Evolutionary conservation across 805 yeast species (phyloP), one percentile per base, ranked within the genome.

Genomic region (Komagataella kurtzmanii): DNA sequence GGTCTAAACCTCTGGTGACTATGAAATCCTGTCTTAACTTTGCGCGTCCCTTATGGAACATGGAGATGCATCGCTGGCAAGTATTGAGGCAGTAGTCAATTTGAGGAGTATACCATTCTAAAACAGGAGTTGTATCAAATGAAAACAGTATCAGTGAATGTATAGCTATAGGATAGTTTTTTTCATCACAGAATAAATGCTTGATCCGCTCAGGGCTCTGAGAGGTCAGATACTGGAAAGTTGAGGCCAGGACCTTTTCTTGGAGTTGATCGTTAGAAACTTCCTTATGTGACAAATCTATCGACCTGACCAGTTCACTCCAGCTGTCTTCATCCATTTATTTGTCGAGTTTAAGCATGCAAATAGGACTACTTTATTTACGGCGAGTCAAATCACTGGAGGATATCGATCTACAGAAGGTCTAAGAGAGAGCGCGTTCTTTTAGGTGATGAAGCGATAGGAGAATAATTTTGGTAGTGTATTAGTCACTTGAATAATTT

Each of bases 71-170:
- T 4, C 71, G 65, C 2, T 71, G 66, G 63, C 93, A 85, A 3
- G 60, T 53, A 44, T 67, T 63, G 12, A 85, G 63, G 21, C 73
- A 66, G 1, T 64, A 61, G 3, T 64, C 61, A 49, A 77, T 66
- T 12, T 58, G 56, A 7, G 68, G 67, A 49, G 72, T 70, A 51
- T 74, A 63, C 72, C 78, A 73, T 4, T 58, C 58, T 17, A 75
- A 67, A 1, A 75, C 72, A 68, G 72, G 44, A 68, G 50, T 68
- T 23, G 71, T 76, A 2, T 73, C 72, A 57, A 83, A 81, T 3
- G 89, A 81, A 60, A 82, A 81, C 53, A 81, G 65, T 14, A 84
- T 76, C 51, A 83, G 62, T 7, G 75, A 66, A 59, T 81, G 81
- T 12, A 74, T 70, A 7, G 83, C 69, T 18, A 79, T 69, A 2